These are phyloP conservation scores for Penicillium robsamsonii DNA, from an alignment of 495 filamentous ascomycete species.

Conservation along the genomic window DNA sequence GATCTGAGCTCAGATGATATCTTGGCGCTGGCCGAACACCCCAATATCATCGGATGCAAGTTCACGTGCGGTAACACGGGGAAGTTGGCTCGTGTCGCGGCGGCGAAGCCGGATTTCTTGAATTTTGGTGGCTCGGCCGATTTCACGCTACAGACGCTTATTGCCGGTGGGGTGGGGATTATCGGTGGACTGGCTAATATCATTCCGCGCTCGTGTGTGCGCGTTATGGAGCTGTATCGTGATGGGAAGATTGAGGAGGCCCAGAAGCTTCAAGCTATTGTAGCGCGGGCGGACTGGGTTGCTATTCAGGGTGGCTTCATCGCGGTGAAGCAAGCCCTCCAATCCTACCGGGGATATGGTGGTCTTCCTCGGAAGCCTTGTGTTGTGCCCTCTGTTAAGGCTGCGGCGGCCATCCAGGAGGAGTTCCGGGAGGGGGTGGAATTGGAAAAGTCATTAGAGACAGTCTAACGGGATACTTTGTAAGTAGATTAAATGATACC, in stretches of 20 bases:
- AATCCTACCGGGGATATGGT: conserved; percentile 75
- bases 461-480: conserved; percentile 13
- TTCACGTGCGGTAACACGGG: conserved; percentile 94
- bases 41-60: conserved; percentile 89
- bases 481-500: conserved; percentile 3
- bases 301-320: conserved; percentile 84
- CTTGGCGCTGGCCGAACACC: conserved; percentile 67
- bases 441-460: conserved; percentile 58
- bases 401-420: conserved; percentile 61
- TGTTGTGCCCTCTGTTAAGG: conserved; percentile 61
- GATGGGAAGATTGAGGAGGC: conserved; percentile 70
- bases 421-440: conserved; percentile 73
- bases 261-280: conserved; percentile 70
- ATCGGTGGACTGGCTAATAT: conserved; percentile 85
- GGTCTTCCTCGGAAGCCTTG: conserved; percentile 74
- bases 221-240: conserved; percentile 68
- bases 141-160: conserved; percentile 80
- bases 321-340: conserved; percentile 76
- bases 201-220: conserved; percentile 72
- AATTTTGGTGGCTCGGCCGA: conserved; percentile 88
- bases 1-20: conserved; percentile 83
- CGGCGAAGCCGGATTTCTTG: conserved; percentile 63
- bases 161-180: conserved; percentile 82
- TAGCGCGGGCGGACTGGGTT: conserved; percentile 83
- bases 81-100: conserved; percentile 78